Evolutionary conservation across 2,329 filamentous ascomycete genomes (phyloP), one percentile per base, ranked within the genome.

Genomic region (Alternaria brassicicola): DNA sequence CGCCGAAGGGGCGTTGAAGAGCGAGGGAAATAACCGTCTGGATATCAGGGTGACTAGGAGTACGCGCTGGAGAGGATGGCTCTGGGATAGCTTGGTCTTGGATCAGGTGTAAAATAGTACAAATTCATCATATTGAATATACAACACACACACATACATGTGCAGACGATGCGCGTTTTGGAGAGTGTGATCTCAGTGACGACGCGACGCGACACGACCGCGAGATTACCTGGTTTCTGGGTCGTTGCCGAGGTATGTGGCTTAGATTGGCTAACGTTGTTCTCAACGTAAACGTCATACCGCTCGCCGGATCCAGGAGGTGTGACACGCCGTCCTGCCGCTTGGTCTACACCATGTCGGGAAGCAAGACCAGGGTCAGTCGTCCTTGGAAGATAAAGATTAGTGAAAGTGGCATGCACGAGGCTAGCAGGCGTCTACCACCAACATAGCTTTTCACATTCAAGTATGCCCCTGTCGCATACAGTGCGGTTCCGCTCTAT

Each of bases 11-110:
- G 51, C 51, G 33, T 57, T 81, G 55, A 73, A 63, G 52, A 47
- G 61, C 8, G 79, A 76, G 3, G 56, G 55, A 49, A 81, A 80
- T 53, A 72, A 59, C 48, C 43, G 43, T 0, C 39, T 81, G 33
- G 76, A 76, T 26, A 74, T 81, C 48, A 67, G 63, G 19, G 76
- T 80, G 19, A 75, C 71, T 13, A 70, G 62, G 57, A 75, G 67
- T 13, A 71, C 74, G 15, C 57, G 60, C 41, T 81, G 78, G 78
- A 69, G 76, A 38, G 79, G 79, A 0, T 79, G 78, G 65, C 65
- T 81, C 56, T 81, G 78, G 77, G 79, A 81, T 63, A 76, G 74
- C 30, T 61, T 81, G 21, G 59, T 78, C 1, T 55, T 81, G 36
- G 78, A 80, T 36, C 77, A 69, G 63, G 55, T 62, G 8, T 74